These are phyloP conservation scores for Aspergillus sp. DNA, from an alignment of 2,329 filamentous ascomycete genomes.

Conservation along the genomic window DNA sequence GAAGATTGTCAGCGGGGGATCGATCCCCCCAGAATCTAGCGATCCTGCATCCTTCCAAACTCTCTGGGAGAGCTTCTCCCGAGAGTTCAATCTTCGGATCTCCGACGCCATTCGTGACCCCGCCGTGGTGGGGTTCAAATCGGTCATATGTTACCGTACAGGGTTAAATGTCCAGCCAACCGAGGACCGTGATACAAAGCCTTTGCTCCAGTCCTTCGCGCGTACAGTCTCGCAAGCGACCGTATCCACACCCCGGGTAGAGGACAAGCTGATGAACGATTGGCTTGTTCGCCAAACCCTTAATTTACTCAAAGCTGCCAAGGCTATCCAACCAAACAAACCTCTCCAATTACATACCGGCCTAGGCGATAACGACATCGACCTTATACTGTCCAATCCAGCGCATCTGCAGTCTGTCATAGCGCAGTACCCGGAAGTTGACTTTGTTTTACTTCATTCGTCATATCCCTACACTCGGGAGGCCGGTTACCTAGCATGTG, in stretches of 20 bases:
- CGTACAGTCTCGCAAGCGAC: constrained; percentile 27
- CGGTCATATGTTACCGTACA: constrained; percentile 76
- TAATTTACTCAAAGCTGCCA: constrained; percentile 52
- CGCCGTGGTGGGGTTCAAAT: constrained; percentile 77
- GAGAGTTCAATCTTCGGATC: constrained; percentile 47
- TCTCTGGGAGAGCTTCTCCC: constrained; percentile 25
- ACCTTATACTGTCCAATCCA: constrained; percentile 68
- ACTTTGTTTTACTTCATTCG: constrained; percentile 76
- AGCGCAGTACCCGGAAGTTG: constrained; percentile 64
- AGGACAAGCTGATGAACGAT: constrained; percentile 67
- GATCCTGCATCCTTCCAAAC: constrained; percentile 16
- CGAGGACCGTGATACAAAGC: constrained; percentile 39
- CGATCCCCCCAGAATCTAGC: constrained; percentile 30
- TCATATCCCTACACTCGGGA: constrained; percentile 80
- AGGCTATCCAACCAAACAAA: constrained; percentile 53
- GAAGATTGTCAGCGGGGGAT: constrained; percentile 45
- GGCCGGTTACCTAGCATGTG: constrained; percentile 72
- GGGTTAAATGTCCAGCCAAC: constrained; percentile 64
- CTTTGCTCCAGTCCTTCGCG: constrained; percentile 30
- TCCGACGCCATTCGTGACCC: constrained; percentile 60
- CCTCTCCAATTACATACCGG: constrained; percentile 84
- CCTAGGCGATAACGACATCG: constrained; percentile 76
- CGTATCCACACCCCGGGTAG: constrained; percentile 42
- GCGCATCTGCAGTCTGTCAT: constrained; percentile 74
- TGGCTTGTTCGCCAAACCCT: constrained; percentile 67